A percentile compares a stretch with the other conserved stretches of the same genome.
phyloP scores from a whole-genome alignment of 140 eudicot genomes.

The Bidens hawaiensis region DNA sequence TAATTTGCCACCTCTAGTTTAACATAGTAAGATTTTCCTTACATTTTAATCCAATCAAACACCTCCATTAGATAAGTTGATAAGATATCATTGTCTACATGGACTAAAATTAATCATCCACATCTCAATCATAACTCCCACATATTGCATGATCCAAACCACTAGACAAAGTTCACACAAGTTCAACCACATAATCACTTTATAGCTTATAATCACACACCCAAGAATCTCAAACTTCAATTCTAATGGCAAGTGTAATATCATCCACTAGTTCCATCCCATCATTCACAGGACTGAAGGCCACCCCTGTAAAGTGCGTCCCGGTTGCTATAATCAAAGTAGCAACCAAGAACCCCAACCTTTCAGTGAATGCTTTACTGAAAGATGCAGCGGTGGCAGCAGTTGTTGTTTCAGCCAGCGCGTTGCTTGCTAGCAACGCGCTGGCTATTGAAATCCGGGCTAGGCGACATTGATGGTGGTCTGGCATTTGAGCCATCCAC shows the following conservation, averaged over 20 bases:
- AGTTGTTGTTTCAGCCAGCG: no score
- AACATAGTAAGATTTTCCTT: not conserved
- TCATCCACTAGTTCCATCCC: slow-evolving; percentile 53
- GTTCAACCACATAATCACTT: slow-evolving; percentile 22
- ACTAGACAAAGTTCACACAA: slow-evolving; percentile 39
- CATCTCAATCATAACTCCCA: slow-evolving; percentile 20
- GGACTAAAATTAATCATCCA: slow-evolving; percentile 24
- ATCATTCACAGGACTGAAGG: slow-evolving; percentile 76
- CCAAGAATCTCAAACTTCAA: not conserved
- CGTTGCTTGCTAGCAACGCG: slow-evolving; percentile 51
- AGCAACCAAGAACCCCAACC: no score
- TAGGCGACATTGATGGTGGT: slow-evolving; percentile 57
- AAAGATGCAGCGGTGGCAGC: no score
- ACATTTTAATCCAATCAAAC: slow-evolving; percentile 15
- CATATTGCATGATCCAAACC: no score
- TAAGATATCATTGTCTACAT: slow-evolving; percentile 27
- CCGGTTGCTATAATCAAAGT: no score
- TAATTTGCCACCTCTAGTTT: not conserved
- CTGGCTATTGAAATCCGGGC: slow-evolving; percentile 20
- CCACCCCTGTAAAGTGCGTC: no score
- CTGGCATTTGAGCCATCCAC: slow-evolving; percentile 48
- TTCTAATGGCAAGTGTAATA: slow-evolving; percentile 30
- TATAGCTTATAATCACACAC: slow-evolving; percentile 14
- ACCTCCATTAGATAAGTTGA: slow-evolving; percentile 16
- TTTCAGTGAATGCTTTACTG: slow-evolving; percentile 34